Conservation (phyloP, 306 rosid species). For the Cucumis melo region DNA sequence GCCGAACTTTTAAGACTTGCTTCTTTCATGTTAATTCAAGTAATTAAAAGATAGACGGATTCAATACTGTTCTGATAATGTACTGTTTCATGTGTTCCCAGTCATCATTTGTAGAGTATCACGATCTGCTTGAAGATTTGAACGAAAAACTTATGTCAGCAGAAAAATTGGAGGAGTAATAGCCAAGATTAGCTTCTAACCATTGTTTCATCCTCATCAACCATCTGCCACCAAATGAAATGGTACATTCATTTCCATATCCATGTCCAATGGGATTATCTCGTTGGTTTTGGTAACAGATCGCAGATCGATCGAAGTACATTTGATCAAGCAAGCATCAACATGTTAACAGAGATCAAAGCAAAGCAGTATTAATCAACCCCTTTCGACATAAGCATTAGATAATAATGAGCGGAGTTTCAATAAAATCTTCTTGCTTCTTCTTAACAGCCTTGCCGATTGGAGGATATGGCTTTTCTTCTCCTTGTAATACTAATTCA, state of each 20-base stretch:
- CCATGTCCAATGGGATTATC: background rate
- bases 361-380: background rate
- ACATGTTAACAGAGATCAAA: background rate
- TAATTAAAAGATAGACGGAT: background rate
- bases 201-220: constrained; percentile 8
- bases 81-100: constrained; percentile 36
- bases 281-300: background rate
- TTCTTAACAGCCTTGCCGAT: background rate
- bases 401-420: background rate
- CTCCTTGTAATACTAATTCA: background rate
- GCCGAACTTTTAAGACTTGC: background rate
- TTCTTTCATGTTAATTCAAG: background rate
- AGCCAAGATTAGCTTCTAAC: constrained; percentile 7
- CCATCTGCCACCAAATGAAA: constrained; percentile 16
- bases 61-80: background rate
- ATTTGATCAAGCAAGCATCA: background rate
- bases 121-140: constrained; percentile 67
- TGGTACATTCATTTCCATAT: background rate
- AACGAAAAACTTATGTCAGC: constrained; percentile 54
- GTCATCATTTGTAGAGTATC: constrained; percentile 47
- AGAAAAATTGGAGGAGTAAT: constrained; percentile 25
- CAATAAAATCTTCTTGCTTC: background rate
- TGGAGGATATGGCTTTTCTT: background rate
- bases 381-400: background rate
- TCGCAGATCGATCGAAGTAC: background rate